Evolutionary conservation across 1,284 basidiomycete species (phyloP), one percentile per base, ranked within the genome.

Genomic region (Ganoderma sinense): DNA sequence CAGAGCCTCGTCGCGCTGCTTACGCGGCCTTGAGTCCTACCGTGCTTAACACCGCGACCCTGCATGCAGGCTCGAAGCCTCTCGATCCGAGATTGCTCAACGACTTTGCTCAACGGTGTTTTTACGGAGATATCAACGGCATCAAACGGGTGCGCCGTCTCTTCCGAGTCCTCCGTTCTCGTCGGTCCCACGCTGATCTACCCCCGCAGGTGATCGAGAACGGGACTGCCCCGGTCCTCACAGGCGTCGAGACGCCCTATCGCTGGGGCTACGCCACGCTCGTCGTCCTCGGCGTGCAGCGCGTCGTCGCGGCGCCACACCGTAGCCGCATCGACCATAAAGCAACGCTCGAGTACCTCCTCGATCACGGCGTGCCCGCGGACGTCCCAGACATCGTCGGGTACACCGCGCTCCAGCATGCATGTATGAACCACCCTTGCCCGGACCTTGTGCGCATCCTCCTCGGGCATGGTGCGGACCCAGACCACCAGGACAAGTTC

Each of bases 321-420:
- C 70, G 16, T 66, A 67, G 20, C 61, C 67, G n/a, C 23, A 58
- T 77, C 62, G 70, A 78, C 61, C 82, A 86, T 70, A 45, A 74
- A 14, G 84, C 81, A 2, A 76, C 80, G 6, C 77, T 89, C 62
- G 74, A 78, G 51, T 83, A 81, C 65, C 83, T 90, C 51, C 76
- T 89, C 55, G 75, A 80, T 1, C 71, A 76, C 1, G 87, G 87
- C 26, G 79, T 83, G 0, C 79, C 85, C 0, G 76, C 81, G 0
- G 82, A 89, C 70, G 39, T 82, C 4, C 76, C 78, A 0, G 88
- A 90, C 69, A 83, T 89, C 63, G 80, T 79, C 11, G 86, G 86
- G 7, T 81, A 80, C 75, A 87, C 86, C 0, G 86, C 88, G 2
- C 80, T 89, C 2, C 80, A 84, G 45, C 87, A 88, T 71, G 78